Conservation (phyloP, 345 rosid genomes). For the Fremontodendron californicum region DNA sequence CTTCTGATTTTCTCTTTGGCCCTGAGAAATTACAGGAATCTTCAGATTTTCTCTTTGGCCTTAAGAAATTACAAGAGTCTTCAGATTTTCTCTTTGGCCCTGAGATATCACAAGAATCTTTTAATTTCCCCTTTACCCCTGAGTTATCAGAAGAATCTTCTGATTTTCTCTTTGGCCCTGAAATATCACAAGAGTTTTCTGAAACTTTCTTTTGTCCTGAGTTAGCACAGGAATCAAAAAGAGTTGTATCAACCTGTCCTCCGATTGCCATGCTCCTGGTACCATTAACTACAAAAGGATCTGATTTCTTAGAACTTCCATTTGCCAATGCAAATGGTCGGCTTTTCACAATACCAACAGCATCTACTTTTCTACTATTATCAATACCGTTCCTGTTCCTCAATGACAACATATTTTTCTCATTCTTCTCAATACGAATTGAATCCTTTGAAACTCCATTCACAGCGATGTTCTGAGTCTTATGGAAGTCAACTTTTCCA, state of each 20-base stretch:
- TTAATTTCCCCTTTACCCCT: not conserved
- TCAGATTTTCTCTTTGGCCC: not conserved
- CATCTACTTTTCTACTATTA: slow-evolving; percentile 36
- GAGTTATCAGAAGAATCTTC: slow-evolving; percentile 3
- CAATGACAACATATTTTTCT: slow-evolving; percentile 31
- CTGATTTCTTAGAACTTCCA: slow-evolving; percentile 39
- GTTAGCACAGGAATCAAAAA: slow-evolving; percentile 16
- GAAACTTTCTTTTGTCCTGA: slow-evolving; percentile 30
- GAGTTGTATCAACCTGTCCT: slow-evolving; percentile 5
- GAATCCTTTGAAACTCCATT: slow-evolving; percentile 35
- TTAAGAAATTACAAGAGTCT: not conserved
- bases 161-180: slow-evolving; percentile 44
- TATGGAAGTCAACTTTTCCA: slow-evolving; percentile 42
- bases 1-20: too few species aligned
- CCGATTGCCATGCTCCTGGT: slow-evolving; percentile 19
- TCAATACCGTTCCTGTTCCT: slow-evolving; percentile 27
- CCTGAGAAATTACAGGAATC: not conserved
- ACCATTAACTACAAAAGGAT: slow-evolving; percentile 34
- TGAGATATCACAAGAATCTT: not conserved
- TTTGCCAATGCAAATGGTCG: slow-evolving; percentile 20
- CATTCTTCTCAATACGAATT: slow-evolving; percentile 33
- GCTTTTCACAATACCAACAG: slow-evolving; percentile 25
- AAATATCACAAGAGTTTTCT: slow-evolving; percentile 27
- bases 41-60: not conserved
- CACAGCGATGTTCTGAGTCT: slow-evolving; percentile 36